phyloP scores from a whole-genome alignment of 2,329 filamentous ascomycete genomes.

The Exophiala sideris region DNA sequence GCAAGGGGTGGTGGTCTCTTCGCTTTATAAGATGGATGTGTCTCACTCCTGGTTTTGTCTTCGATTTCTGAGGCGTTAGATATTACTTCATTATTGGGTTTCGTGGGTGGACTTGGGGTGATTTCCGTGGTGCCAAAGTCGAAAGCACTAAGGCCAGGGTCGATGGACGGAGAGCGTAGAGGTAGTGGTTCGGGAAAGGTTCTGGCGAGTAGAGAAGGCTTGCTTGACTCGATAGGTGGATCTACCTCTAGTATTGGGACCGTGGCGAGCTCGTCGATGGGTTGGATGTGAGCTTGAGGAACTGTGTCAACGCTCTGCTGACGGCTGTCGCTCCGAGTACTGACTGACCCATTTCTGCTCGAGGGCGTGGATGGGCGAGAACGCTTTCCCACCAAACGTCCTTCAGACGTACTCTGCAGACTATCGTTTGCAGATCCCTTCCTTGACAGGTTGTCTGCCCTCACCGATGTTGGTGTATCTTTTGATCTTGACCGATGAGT shows the following conservation, averaged over 20 bases:
- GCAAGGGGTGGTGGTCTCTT: slow-evolving; percentile 26
- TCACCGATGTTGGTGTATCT: slow-evolving; percentile 6
- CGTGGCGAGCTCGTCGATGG: neutral
- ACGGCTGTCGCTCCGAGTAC: slow-evolving; percentile 1
- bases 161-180: neutral
- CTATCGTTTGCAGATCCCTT: slow-evolving; percentile 14
- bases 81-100: slow-evolving; percentile 1
- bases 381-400: slow-evolving; percentile 2
- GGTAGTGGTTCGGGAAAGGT: slow-evolving; percentile 4
- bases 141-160: slow-evolving; percentile 9
- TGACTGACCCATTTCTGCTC: slow-evolving; percentile 2
- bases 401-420: neutral
- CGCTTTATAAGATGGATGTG: slow-evolving; percentile 24
- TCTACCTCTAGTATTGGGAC: neutral
- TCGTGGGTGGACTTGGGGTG: neutral
- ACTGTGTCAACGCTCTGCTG: slow-evolving; percentile 5
- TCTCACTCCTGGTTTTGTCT: slow-evolving; percentile 9
- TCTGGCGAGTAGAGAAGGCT: neutral
- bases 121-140: slow-evolving; percentile 8
- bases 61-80: slow-evolving; percentile 1
- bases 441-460: slow-evolving; percentile 12
- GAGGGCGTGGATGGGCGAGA: slow-evolving; percentile 13
- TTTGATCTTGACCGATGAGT: slow-evolving; percentile 25
- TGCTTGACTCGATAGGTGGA: neutral
- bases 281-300: neutral